Percentiles rank a stretch among this genome's conserved stretches.
phyloP scores from a whole-genome alignment of 1,284 basidiomycete species.

The Ustanciosporium gigantosporum region DNA sequence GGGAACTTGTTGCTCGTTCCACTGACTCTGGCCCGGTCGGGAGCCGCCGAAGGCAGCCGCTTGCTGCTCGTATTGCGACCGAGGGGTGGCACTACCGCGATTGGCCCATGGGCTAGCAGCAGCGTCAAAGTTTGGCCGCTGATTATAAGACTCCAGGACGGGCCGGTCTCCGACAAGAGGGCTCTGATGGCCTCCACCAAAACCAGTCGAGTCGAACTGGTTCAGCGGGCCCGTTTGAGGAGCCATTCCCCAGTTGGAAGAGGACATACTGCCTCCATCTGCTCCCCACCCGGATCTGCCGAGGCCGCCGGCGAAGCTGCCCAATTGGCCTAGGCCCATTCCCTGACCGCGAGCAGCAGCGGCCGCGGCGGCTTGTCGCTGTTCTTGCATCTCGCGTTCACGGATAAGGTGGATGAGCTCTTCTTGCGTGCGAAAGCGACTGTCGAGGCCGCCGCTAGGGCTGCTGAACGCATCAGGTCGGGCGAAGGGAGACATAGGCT shows the following conservation, averaged over 20 bases:
- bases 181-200: constrained; percentile 22
- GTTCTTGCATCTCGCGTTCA: constrained; percentile 46
- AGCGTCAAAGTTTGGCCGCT: constrained; percentile 19
- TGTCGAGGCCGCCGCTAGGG: constrained; percentile 10
- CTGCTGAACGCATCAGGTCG: constrained; percentile 15
- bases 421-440: constrained; percentile 36
- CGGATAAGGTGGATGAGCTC: constrained; percentile 39
- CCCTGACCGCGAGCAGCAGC: constrained; percentile 32
- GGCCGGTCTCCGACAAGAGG: constrained; percentile 23
- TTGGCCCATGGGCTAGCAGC: constrained; percentile 28
- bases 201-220: constrained; percentile 28
- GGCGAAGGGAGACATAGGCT: constrained; percentile 34
- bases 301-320: constrained; percentile 19
- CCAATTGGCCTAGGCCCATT: constrained; percentile 28
- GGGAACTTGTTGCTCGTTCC: constrained; percentile 26
- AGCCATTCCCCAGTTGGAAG: constrained; percentile 28
- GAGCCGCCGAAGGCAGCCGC: no score
- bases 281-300: constrained; percentile 17
- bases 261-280: constrained; percentile 13
- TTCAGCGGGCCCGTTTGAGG: constrained; percentile 17
- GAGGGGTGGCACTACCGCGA: constrained; percentile 20
- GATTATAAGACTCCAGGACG: constrained; percentile 21
- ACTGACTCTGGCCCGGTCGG: constrained; percentile 11
- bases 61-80: constrained; percentile 25
- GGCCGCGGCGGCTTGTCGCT: constrained; percentile 29